These are phyloP conservation scores for Kuraishia ogatae DNA, from an alignment of 805 yeast genomes.

Conservation along the genomic window DNA sequence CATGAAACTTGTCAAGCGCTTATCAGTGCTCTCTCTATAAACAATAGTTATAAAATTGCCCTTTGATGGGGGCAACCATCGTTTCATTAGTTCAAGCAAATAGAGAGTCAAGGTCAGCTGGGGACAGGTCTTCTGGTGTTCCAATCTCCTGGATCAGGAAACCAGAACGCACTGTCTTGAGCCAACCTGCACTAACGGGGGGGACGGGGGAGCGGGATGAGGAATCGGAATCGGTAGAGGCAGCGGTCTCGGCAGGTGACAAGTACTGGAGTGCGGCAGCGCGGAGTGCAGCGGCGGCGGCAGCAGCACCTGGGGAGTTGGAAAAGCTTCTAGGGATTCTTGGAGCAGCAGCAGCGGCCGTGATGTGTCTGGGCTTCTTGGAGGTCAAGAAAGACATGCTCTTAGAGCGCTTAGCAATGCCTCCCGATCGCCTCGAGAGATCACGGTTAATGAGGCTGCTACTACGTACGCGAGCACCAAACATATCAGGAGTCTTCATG, in stretches of 20 bases:
- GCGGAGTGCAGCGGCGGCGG: slow-evolving; percentile 68
- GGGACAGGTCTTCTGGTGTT: slow-evolving; percentile 68
- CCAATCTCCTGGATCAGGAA: slow-evolving; percentile 71
- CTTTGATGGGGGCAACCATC: background rate
- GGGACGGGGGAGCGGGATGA: slow-evolving; percentile 25
- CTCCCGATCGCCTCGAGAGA: background rate
- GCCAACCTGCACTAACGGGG: slow-evolving; percentile 51
- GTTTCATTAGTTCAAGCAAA: slow-evolving; percentile 18
- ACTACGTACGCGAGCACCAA: background rate
- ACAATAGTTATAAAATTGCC: background rate
- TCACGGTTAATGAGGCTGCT: background rate
- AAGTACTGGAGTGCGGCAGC: slow-evolving; percentile 54
- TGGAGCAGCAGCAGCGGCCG: slow-evolving; percentile 83
- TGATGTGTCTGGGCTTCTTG: slow-evolving; percentile 42
- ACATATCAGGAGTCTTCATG: background rate
- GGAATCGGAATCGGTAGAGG: slow-evolving; percentile 23
- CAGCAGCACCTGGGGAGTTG: slow-evolving; percentile 56
- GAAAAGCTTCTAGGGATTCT: slow-evolving; percentile 56
- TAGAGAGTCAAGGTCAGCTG: slow-evolving; percentile 56
- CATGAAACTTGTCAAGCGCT: background rate
- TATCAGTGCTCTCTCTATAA: background rate
- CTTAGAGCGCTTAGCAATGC: slow-evolving; percentile 42
- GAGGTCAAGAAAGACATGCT: slow-evolving; percentile 51
- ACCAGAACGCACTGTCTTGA: slow-evolving; percentile 66
- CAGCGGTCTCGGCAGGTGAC: slow-evolving; percentile 28